phyloP scores from a whole-genome alignment of 1,284 basidiomycete genomes.

The Vanrija pseudolonga region DNA sequence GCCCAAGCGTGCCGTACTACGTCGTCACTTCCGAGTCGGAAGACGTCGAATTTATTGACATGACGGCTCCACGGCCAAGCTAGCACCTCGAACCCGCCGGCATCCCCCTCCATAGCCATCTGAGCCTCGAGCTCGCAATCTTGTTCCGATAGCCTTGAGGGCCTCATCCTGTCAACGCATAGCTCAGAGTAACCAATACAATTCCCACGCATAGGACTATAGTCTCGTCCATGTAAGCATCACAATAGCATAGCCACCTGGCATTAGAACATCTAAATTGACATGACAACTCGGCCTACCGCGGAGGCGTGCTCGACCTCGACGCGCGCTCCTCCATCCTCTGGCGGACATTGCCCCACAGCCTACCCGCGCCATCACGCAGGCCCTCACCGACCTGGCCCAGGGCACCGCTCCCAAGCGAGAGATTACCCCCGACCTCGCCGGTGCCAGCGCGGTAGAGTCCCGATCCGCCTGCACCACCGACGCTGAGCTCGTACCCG shows the following conservation, averaged over 20 bases:
- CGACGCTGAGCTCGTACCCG: conserved; percentile 82
- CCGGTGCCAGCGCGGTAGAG: conserved; percentile 67
- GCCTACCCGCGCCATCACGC: conserved; percentile 66
- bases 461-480: conserved; percentile 73
- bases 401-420: conserved; percentile 60
- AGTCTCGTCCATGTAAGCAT: neutral
- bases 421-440: conserved; percentile 64
- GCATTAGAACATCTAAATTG: neutral
- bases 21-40: no score
- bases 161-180: neutral
- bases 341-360: conserved; percentile 82
- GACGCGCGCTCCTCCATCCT: conserved; percentile 88
- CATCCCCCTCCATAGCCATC: no score
- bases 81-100: no score
- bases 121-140: no score
- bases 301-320: conserved; percentile 38
- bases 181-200: neutral
- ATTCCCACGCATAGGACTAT: neutral
- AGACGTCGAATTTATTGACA: no score
- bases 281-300: neutral
- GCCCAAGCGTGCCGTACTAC: no score
- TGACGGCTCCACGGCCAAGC: no score
- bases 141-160: no score
- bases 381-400: conserved; percentile 60
- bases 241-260: no score